Base-by-base conservation (phyloP, 2,329 filamentous ascomycete genomes). In the Xylaria digitata region DNA sequence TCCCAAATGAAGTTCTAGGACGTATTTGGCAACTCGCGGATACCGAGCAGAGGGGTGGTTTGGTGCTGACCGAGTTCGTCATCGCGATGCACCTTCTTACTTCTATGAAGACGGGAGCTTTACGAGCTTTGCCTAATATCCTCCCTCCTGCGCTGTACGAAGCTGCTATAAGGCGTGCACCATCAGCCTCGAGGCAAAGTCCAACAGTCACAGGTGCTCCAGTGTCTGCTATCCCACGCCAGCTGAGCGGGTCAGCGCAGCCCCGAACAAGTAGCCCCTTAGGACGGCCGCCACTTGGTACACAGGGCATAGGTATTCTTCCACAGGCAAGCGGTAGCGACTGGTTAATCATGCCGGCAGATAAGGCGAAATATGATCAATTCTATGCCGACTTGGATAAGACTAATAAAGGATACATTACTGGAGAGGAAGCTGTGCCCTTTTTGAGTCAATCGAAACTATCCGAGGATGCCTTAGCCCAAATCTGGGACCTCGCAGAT, bases 71-170 rank as follows among this genome's bases (percentile, higher is more conserved):
- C 15, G 96, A 98, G 75, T 99, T 99, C 78, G 92, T 97, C 76
- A 96, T 99, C 75, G 96, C 96, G 52, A 99, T 99, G 96, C 96
- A 99, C 79, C 84, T 99, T 67, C 85, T 99, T 69, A 95, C 93
- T 15, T 97, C 94, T 13, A 93, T 93, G 81, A 97, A 97, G 83
- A 91, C 90, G 13, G 92, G 94, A 23, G 85, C 89, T 34, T 86
- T 99, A 78, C 90, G 93, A 70, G 89, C 87, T 21, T 85, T 98
- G 63, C 96, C 96, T 1, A 91, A 84, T 67, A 88, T 91, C 30
- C 86, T 99, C 1, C 96, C 96, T 6, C 89, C 92, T 13, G 92
- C 91, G 11, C 83, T 99, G 5, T 97, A 96, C 76, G 96, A 99
- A 76, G 95, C 94, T 52, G 96, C 96, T 8, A 89, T 92, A 55